These are phyloP conservation scores for Vitis amurensis DNA, from an alignment of 164 flowering plant species.

Conservation along the genomic window DNA sequence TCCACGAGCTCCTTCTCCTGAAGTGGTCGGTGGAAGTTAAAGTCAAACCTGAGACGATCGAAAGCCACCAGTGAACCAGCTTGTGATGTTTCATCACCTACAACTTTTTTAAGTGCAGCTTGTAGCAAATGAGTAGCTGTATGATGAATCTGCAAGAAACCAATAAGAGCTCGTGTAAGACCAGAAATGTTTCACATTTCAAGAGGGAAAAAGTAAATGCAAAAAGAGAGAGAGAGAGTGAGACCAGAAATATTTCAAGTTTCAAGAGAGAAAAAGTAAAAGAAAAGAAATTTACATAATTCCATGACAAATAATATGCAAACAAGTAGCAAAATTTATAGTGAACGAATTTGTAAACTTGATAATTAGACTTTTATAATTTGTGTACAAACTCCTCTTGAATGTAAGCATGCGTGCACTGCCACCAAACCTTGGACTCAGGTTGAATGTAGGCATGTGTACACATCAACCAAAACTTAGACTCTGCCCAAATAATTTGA, in stretches of 20 bases:
- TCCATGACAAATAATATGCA: no score
- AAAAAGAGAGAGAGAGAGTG: neutral
- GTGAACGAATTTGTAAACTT: neutral
- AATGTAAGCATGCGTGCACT: neutral
- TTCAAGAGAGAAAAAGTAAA: neutral
- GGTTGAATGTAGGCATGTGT: no score
- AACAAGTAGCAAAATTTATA: no score
- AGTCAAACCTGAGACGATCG: conserved; percentile 96
- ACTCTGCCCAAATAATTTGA: neutral
- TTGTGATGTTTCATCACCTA: conserved; percentile 91
- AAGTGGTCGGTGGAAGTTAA: conserved; percentile 84
- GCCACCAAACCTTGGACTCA: no score
- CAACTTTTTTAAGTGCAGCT: conserved; percentile 82
- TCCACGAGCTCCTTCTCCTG: conserved; percentile 62
- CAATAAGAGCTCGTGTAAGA: neutral
- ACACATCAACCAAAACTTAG: no score
- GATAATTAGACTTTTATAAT: neutral
- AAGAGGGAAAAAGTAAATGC: neutral
- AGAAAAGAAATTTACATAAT: neutral
- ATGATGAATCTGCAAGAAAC: conserved; percentile 77
- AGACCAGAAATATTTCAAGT: neutral
- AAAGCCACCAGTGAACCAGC: conserved; percentile 96
- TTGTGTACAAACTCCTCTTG: neutral
- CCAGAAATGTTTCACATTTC: neutral
- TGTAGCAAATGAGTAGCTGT: conserved; percentile 97